Base-by-base conservation (phyloP, 163 green algal genomes). In the Prototheca wickerhamii region DNA sequence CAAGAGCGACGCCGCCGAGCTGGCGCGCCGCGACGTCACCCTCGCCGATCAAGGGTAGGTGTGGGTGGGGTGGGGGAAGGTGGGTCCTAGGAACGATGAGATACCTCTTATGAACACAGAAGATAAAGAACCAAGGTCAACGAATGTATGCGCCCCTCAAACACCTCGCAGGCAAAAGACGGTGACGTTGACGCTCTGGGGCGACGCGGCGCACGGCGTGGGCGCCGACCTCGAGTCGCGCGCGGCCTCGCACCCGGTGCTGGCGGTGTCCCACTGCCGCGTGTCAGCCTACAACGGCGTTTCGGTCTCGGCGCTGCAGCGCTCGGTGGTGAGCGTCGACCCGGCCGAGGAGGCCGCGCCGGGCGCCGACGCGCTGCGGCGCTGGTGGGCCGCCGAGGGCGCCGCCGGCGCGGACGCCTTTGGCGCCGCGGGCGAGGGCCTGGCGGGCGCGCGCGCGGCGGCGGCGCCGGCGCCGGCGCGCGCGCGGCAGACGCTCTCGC, bases 171-270 rank as follows among this genome's bases (percentile, higher is more conserved):
- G 76, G 57, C 59, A 67, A 21, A 86, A 83, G 70, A 86, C 75
- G 6, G 84, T 96, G 40, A 64, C 65, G 10, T 49, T 94, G 44
- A 95, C 89, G 8, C 68, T 95, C 62, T 96, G 89, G 89, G 77
- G 73, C 29, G 61, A 75, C n/a, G 68, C 76, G 5, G 85, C 84
- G 0, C 75, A 75, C 26, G 63, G 67, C 30, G 58, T 63, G 37
- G 74, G 77, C 4, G 42, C 61, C 3, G 54, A 78, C 31, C 70
- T 93, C 59, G 84, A 93, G 31, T 72, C 65, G 7, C 51, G 33
- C 28, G 64, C 75, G n/a, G 51, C 10, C 3, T 28, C 59, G 4
- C 50, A 55, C 28, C 73, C 71, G 28, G 60, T 84, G n/a, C 28
- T 82, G 10, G 69, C 76, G 35, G 52, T 88, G 33, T 81, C 77